phyloP scores from a whole-genome alignment of 2,329 filamentous ascomycete species.

The Colletotrichum aenigma region DNA sequence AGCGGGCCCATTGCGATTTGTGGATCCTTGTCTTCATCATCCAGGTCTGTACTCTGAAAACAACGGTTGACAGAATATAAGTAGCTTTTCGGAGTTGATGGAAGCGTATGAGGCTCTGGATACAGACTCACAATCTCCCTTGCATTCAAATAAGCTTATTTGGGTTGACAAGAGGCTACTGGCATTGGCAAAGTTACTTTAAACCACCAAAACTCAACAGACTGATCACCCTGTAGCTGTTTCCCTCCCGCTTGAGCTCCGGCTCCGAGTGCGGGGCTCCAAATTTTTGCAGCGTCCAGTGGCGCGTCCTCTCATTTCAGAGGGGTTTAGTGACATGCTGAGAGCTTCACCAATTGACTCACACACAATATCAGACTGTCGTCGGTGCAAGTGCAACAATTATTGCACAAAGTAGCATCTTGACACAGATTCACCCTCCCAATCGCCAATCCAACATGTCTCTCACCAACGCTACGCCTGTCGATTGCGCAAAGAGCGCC shows the following conservation, averaged over 20 bases:
- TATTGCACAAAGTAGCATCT: neutral
- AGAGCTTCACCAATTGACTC: conserved; percentile 13
- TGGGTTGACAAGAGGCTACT: neutral
- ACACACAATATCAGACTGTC: neutral
- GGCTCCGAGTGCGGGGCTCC: conserved; percentile 16
- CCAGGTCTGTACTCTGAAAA: neutral
- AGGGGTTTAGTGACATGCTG: neutral
- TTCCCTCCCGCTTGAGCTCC: neutral
- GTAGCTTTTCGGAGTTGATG: neutral
- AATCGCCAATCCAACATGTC: conserved; percentile 66
- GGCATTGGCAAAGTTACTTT: neutral
- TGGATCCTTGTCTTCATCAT: neutral
- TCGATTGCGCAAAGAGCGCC: conserved; percentile 77
- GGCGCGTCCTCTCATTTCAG: neutral
- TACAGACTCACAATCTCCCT: neutral
- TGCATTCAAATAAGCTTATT: neutral
- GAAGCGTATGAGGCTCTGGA: neutral
- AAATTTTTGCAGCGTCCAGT: conserved; percentile 14
- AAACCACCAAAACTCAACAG: neutral
- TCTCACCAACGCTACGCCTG: conserved; percentile 81
- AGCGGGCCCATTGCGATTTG: neutral
- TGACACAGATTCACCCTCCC: neutral
- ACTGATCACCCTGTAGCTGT: neutral
- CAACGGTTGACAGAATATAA: neutral
- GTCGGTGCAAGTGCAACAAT: neutral